Conservation (phyloP, 768 basidiomycete genomes). For the Russula griseocarnosa region DNA sequence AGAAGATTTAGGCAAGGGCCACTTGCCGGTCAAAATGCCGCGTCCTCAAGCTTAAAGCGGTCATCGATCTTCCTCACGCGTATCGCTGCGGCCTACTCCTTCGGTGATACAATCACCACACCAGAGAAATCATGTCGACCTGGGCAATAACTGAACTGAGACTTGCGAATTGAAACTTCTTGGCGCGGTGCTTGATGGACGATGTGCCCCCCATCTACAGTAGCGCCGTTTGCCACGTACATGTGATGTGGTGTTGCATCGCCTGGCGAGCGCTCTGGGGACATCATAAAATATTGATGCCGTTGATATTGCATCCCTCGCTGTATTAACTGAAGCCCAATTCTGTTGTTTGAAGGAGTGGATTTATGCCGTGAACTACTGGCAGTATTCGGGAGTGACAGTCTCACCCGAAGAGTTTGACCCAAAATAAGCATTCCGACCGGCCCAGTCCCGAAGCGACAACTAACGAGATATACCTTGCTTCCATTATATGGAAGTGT, state of each 20-base stretch:
- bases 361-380: not conserved
- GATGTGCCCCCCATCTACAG: not conserved
- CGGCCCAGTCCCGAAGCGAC: constrained; percentile 4
- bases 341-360: not conserved
- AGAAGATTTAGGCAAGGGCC: constrained; percentile 15
- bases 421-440: constrained; percentile 14
- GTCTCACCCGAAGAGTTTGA: constrained; percentile 10
- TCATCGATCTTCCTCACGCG: constrained; percentile 4
- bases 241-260: constrained; percentile 8
- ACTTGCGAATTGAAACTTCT: constrained; percentile 3
- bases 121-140: not conserved
- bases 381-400: constrained; percentile 2
- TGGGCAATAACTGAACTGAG: not conserved
- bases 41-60: constrained; percentile 1
- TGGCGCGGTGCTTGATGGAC: not conserved
- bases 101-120: not conserved
- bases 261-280: constrained; percentile 1
- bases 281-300: constrained; percentile 7
- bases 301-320: not conserved
- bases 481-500: constrained; percentile 22
- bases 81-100: constrained; percentile 1
- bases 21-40: not conserved
- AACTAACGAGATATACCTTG: constrained; percentile 5
- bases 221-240: not conserved
- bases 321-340: not conserved